Percentiles rank a stretch among this genome's conserved stretches.
These are phyloP conservation scores for Pseudogymnoascus sp. DNA, from an alignment of 2,329 filamentous ascomycete species.

Conservation along the genomic window DNA sequence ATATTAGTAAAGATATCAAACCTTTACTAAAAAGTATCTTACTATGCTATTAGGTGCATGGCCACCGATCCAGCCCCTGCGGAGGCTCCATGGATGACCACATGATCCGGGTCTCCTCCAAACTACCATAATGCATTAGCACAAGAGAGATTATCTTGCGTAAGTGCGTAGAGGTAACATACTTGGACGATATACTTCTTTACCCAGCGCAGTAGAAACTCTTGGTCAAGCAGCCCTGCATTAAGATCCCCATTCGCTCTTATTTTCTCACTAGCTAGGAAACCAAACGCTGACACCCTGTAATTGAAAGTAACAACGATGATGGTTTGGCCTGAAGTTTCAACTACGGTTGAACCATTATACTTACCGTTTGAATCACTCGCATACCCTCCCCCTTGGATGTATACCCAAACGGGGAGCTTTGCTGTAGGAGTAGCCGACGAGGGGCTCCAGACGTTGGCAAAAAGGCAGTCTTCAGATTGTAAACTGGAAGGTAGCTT, in stretches of 20 bases:
- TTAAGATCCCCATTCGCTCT: conserved; percentile 50
- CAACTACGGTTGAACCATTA: conserved; percentile 41
- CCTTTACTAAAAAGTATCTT: neutral
- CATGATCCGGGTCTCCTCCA: conserved; percentile 37
- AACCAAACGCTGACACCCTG: conserved; percentile 54
- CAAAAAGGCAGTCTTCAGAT: conserved; percentile 37
- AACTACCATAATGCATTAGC: conserved; percentile 23
- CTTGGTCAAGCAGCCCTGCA: conserved; percentile 55
- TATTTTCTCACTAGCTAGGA: conserved; percentile 50
- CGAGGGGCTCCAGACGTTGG: conserved; percentile 37
- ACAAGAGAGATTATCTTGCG: neutral
- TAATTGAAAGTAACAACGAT: conserved; percentile 57
- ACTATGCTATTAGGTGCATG: conserved; percentile 28
- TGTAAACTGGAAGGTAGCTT: conserved; percentile 23
- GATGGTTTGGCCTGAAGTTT: conserved; percentile 37
- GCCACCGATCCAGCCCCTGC: conserved; percentile 40
- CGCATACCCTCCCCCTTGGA: conserved; percentile 41
- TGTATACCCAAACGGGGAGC: conserved; percentile 46
- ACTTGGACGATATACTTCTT: conserved; percentile 47
- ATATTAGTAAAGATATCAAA: neutral
- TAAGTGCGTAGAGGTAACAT: neutral
- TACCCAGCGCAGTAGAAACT: conserved; percentile 53
- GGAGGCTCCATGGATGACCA: conserved; percentile 40
- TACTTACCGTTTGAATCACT: conserved; percentile 42
- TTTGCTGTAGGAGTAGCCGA: conserved; percentile 34